Conservation (phyloP, 192 early-diverging fungal species). For the Coemansia sp. region DNA sequence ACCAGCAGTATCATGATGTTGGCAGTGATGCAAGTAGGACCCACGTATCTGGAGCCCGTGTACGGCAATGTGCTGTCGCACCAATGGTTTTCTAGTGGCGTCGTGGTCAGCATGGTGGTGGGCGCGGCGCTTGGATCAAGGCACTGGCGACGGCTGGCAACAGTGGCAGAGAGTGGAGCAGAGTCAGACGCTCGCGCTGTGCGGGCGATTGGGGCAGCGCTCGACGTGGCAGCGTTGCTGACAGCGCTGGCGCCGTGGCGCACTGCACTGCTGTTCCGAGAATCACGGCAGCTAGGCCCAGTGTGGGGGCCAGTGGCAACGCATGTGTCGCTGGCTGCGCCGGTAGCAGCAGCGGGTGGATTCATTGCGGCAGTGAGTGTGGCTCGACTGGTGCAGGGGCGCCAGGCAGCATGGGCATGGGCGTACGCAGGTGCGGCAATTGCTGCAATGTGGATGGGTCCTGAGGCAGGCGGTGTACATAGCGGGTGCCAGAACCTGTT, state of each 20-base stretch:
- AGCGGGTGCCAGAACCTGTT: constrained; percentile 24
- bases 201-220: constrained; percentile 41
- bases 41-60: constrained; percentile 63
- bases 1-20: constrained; percentile 23
- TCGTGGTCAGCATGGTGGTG: constrained; percentile 34
- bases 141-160: not conserved
- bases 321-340: constrained; percentile 55
- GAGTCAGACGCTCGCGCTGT: constrained; percentile 16
- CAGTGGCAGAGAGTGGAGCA: not conserved
- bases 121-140: constrained; percentile 43
- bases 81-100: constrained; percentile 45
- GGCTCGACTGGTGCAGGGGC: constrained; percentile 15
- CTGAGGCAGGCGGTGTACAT: not conserved
- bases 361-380: constrained; percentile 49
- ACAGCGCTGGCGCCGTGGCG: constrained; percentile 55
- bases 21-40: constrained; percentile 50
- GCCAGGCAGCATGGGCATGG: constrained; percentile 3
- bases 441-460: constrained; percentile 17
- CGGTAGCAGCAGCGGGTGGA: constrained; percentile 52
- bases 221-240: constrained; percentile 55
- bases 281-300: constrained; percentile 57
- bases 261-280: constrained; percentile 48
- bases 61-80: constrained; percentile 66
- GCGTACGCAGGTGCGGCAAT: constrained; percentile 9
- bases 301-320: constrained; percentile 58